A percentile compares a stretch with the other conserved stretches of the same genome.
Conservation (phyloP, 2,329 filamentous ascomycete species). For the Alternaria dauci region DNA sequence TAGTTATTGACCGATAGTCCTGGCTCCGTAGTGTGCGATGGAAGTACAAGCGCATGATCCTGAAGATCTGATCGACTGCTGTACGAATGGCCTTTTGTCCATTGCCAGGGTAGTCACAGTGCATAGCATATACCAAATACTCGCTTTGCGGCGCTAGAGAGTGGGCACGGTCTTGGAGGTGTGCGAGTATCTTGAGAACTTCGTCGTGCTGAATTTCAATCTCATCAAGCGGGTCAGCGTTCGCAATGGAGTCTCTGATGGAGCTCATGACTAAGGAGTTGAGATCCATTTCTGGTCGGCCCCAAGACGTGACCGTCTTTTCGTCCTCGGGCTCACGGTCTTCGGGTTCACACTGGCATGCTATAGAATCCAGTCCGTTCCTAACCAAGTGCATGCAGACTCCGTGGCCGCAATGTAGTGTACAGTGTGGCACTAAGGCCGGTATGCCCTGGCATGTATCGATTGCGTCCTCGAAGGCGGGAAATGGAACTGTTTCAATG, state of each 20-base stretch:
- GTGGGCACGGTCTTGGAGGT: neutral
- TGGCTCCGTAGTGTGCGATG: neutral
- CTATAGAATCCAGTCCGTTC: neutral
- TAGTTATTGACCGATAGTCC: neutral
- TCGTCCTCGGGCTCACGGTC: neutral
- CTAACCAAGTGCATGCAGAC: neutral
- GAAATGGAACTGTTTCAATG: slow-evolving; percentile 14
- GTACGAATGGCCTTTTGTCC: neutral
- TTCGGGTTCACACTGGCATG: neutral
- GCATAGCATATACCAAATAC: neutral
- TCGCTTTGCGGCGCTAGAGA: neutral
- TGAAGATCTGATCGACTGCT: slow-evolving; percentile 2
- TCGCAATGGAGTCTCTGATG: neutral
- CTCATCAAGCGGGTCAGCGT: neutral
- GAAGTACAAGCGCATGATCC: slow-evolving; percentile 11
- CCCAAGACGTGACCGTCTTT: neutral
- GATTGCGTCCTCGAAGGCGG: neutral
- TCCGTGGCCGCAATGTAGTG: neutral
- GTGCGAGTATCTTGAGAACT: neutral
- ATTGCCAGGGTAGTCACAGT: neutral
- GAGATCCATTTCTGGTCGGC: slow-evolving; percentile 1
- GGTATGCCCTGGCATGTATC: neutral
- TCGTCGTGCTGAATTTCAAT: neutral
- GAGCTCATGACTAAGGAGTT: neutral
- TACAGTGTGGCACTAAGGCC: neutral